These are phyloP conservation scores for Zymoseptoria passerinii DNA, from an alignment of 2,329 filamentous ascomycete species.

Conservation along the genomic window DNA sequence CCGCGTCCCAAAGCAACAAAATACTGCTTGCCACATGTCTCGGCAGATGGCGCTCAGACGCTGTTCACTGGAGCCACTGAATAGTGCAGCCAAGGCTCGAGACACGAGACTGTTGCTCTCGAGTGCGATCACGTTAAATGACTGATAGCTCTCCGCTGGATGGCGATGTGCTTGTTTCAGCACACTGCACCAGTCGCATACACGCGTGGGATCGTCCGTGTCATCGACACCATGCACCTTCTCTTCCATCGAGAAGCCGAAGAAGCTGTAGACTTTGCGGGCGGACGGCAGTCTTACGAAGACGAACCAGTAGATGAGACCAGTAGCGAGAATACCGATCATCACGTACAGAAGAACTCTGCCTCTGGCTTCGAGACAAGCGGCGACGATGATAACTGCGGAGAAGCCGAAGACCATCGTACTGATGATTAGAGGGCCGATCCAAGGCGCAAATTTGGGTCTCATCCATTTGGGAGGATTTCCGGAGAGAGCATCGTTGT, in stretches of 20 bases:
- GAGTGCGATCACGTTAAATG: constrained; percentile 3
- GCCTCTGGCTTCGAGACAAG: background rate
- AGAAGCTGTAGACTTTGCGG: background rate
- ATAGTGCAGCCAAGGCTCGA: too few relatives aligned
- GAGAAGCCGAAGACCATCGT: background rate
- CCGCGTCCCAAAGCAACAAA: too few relatives aligned
- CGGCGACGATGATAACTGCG: constrained; percentile 2
- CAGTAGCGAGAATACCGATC: constrained; percentile 2
- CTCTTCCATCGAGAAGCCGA: constrained; percentile 3
- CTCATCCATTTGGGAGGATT: constrained; percentile 3
- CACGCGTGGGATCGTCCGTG: background rate
- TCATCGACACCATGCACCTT: constrained; percentile 5
- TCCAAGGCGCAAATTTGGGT: constrained; percentile 2
- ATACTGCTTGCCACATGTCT: too few relatives aligned
- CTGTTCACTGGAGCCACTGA: too few relatives aligned
- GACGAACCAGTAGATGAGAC: constrained; percentile 2
- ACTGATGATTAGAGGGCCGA: constrained; percentile 1
- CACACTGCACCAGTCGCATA: constrained; percentile 4
- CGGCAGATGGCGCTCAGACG: too few relatives aligned
- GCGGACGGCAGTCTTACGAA: constrained; percentile 1
- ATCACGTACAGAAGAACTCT: constrained; percentile 2
- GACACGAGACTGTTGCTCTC: background rate
- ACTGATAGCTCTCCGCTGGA: constrained; percentile 4
- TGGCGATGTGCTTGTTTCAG: constrained; percentile 2
- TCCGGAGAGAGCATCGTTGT: background rate